phyloP scores from a whole-genome alignment of 1,139 yeast species.

The Candida dubliniensis region DNA sequence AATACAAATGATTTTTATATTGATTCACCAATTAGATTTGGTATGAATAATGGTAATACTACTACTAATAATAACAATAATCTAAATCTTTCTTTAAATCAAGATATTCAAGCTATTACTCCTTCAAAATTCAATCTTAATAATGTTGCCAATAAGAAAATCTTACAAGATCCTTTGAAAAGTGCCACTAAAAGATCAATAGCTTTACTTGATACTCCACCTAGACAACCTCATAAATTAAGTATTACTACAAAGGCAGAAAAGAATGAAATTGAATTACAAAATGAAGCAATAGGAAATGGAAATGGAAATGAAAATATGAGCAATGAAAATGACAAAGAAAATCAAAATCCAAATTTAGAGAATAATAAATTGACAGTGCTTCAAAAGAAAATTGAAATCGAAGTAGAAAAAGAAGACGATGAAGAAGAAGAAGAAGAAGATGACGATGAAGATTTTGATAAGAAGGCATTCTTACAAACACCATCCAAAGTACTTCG shows the following conservation, averaged over 20 bases:
- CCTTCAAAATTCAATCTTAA: conserved; percentile 41
- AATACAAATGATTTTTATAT: conserved; percentile 49
- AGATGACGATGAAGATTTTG: conserved; percentile 6
- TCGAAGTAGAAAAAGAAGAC: conserved; percentile 3
- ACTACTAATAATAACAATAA: not conserved
- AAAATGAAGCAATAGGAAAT: conserved; percentile 1
- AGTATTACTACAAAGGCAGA: conserved; percentile 24
- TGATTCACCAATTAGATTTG: conserved; percentile 41
- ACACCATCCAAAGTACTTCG: conserved; percentile 35
- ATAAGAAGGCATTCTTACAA: conserved; percentile 17
- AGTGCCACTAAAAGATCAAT: conserved; percentile 38
- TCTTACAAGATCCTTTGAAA: conserved; percentile 16
- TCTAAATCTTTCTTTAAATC: not conserved
- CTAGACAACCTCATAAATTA: conserved; percentile 38
- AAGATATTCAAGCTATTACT: conserved; percentile 42
- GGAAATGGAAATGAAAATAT: conserved; percentile 12
- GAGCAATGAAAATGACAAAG: conserved; percentile 9
- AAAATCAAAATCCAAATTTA: conserved; percentile 7
- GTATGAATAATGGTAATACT: conserved; percentile 25
- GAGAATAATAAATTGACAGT: conserved; percentile 14
- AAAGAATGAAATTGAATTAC: conserved; percentile 16
- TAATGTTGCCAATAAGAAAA: conserved; percentile 12
- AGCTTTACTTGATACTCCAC: conserved; percentile 43
- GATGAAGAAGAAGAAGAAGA: conserved; percentile 3
- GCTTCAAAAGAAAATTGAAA: not conserved